These are phyloP conservation scores for Rugonectria rugulosa DNA, from an alignment of 2,329 filamentous ascomycete genomes.

Conservation along the genomic window DNA sequence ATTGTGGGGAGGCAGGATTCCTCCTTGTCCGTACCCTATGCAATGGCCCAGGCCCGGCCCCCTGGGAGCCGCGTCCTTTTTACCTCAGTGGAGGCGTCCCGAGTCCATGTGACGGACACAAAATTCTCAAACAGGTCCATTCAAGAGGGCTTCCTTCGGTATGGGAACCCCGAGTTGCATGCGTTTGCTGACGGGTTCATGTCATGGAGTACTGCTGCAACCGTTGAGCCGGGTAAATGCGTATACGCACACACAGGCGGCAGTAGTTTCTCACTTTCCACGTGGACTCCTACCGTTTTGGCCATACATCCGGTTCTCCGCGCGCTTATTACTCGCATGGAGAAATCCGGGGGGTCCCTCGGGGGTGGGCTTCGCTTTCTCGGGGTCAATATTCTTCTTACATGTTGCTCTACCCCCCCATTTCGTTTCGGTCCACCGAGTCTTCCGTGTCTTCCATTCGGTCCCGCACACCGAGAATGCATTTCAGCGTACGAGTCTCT, in stretches of 20 bases:
- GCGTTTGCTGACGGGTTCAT: background rate
- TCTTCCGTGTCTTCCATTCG: background rate
- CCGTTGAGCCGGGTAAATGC: conserved; percentile 11
- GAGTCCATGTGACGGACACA: conserved; percentile 10
- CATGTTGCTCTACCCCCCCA: background rate
- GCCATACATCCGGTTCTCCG: conserved; percentile 7
- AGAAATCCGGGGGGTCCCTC: background rate
- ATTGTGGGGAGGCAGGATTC: conserved; percentile 15
- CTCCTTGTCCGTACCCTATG: background rate
- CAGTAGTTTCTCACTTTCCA: background rate
- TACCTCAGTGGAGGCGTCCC: conserved; percentile 13
- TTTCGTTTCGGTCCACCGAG: background rate
- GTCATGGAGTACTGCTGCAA: background rate
- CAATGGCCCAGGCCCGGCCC: conserved; percentile 1
- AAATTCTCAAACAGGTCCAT: background rate
- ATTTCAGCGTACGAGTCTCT: background rate
- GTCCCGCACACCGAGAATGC: conserved; percentile 14
- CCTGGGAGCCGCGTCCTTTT: conserved; percentile 8
- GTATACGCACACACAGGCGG: background rate
- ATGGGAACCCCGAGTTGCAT: conserved; percentile 9
- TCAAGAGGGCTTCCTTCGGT: conserved; percentile 2
- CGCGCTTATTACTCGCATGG: background rate
- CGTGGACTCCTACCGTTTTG: conserved; percentile 12
- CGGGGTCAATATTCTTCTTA: background rate
- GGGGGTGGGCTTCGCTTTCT: background rate